Percentiles rank a stretch among this genome's conserved stretches.
Evolutionary conservation across 2,329 filamentous ascomycete species (phyloP).

Genomic region (Penicillium sp.): DNA sequence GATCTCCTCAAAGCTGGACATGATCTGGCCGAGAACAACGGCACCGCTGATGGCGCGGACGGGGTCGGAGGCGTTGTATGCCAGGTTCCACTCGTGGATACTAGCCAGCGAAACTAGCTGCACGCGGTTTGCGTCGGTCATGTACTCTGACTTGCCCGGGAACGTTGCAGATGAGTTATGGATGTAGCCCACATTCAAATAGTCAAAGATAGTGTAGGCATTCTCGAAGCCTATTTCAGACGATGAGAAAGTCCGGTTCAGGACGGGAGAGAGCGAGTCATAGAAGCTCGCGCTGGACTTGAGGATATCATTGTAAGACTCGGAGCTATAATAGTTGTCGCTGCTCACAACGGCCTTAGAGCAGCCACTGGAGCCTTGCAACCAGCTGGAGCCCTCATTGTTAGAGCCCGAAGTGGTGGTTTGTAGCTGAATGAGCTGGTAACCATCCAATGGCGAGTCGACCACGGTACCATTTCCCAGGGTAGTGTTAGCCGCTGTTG

Average conservation of each 20-base stretch:
- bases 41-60: slow-evolving; percentile 56
- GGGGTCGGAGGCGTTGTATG: slow-evolving; percentile 65
- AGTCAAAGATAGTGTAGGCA: slow-evolving; percentile 66
- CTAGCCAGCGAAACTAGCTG: slow-evolving; percentile 74
- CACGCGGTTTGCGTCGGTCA: slow-evolving; percentile 59
- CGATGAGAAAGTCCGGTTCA: slow-evolving; percentile 53
- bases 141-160: slow-evolving; percentile 49
- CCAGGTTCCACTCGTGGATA: slow-evolving; percentile 76
- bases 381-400: slow-evolving; percentile 57
- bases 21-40: slow-evolving; percentile 64
- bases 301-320: slow-evolving; percentile 50
- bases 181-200: slow-evolving; percentile 62
- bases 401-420: slow-evolving; percentile 61
- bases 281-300: slow-evolving; percentile 56
- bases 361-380: slow-evolving; percentile 59
- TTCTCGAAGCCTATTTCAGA: slow-evolving; percentile 58
- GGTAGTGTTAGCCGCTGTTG: slow-evolving; percentile 52
- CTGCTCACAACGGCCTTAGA: slow-evolving; percentile 57
- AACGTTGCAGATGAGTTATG: slow-evolving; percentile 50
- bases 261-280: slow-evolving; percentile 49
- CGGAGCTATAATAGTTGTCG: slow-evolving; percentile 57
- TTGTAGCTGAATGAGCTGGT: slow-evolving; percentile 78
- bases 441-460: slow-evolving; percentile 70
- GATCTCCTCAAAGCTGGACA: slow-evolving; percentile 46
- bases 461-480: slow-evolving; percentile 70